phyloP scores from a whole-genome alignment of 768 basidiomycete genomes.

The Mycena capillaripes region DNA sequence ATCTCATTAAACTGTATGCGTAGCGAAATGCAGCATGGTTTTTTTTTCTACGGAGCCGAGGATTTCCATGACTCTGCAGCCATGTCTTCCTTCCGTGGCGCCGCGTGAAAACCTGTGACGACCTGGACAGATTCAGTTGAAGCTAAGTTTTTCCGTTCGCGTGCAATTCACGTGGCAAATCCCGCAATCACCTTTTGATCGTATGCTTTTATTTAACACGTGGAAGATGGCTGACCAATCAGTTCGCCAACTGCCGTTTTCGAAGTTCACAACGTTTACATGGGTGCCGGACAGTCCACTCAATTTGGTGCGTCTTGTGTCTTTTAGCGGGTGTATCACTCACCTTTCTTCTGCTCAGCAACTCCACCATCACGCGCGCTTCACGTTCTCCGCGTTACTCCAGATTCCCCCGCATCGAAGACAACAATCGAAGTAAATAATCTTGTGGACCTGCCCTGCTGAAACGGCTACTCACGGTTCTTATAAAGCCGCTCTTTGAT shows the following conservation, averaged over 20 bases:
- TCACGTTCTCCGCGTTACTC: slow-evolving; percentile 92
- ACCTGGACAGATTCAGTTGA: slow-evolving; percentile 15
- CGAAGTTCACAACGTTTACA: slow-evolving; percentile 44
- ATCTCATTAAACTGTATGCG: too few relatives aligned
- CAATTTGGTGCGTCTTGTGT: slow-evolving; percentile 38
- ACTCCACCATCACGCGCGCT: slow-evolving; percentile 75
- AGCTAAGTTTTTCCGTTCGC: slow-evolving; percentile 21
- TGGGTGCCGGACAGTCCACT: slow-evolving; percentile 85
- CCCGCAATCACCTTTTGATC: too few relatives aligned
- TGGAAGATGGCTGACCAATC: not conserved
- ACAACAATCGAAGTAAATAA: slow-evolving; percentile 72
- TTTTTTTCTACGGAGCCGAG: not conserved
- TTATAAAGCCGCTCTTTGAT: slow-evolving; percentile 85
- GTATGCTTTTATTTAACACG: too few relatives aligned
- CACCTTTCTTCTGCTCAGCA: slow-evolving; percentile 41
- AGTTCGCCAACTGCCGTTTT: too few relatives aligned
- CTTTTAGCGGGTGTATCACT: not conserved
- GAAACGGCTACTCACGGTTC: slow-evolving; percentile 61
- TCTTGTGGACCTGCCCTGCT: not conserved
- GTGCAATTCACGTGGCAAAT: too few relatives aligned
- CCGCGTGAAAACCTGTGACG: slow-evolving; percentile 23
- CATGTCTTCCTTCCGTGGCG: not conserved
- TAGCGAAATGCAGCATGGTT: too few relatives aligned
- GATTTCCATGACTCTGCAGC: slow-evolving; percentile 3
- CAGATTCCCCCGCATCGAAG: slow-evolving; percentile 88